Conservation (phyloP, 768 basidiomycete genomes). For the Kwoniella pini region DNA sequence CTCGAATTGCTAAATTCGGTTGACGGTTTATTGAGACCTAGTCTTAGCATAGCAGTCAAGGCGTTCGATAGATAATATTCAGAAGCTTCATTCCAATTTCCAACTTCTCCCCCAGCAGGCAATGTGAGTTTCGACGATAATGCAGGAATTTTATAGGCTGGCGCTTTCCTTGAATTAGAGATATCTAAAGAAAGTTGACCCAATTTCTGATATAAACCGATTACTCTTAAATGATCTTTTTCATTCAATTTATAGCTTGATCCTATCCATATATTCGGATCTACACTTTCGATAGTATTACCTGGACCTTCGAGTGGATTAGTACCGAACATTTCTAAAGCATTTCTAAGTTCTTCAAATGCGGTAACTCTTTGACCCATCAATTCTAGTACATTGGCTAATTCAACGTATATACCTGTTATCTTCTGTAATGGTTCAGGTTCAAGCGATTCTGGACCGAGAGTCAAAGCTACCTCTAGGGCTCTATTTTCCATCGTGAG, state of each 20-base stretch:
- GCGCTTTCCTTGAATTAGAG: neutral
- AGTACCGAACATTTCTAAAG: slow-evolving; percentile 35
- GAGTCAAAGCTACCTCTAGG: slow-evolving; percentile 39
- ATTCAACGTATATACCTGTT: slow-evolving; percentile 48
- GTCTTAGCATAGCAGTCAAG: slow-evolving; percentile 37
- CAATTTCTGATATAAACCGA: slow-evolving; percentile 50
- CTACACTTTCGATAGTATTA: too few species aligned
- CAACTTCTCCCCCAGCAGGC: neutral
- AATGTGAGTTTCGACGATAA: neutral
- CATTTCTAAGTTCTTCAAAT: slow-evolving; percentile 35
- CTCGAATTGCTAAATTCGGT: neutral
- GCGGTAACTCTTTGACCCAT: slow-evolving; percentile 40
- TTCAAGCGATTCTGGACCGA: slow-evolving; percentile 33
- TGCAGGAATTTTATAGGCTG: neutral
- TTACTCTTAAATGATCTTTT: slow-evolving; percentile 44
- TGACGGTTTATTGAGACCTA: slow-evolving; percentile 20
- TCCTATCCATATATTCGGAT: neutral
- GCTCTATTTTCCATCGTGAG: slow-evolving; percentile 19
- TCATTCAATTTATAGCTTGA: slow-evolving; percentile 10
- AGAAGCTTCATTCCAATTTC: slow-evolving; percentile 36
- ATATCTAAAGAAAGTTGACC: slow-evolving; percentile 46
- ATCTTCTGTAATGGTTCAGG: slow-evolving; percentile 50
- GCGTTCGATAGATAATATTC: slow-evolving; percentile 43
- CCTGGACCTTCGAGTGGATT: slow-evolving; percentile 18
- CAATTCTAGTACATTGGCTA: slow-evolving; percentile 44